phyloP scores from a whole-genome alignment of 2,329 filamentous ascomycete species.

The Sporothrix euskadiensis region DNA sequence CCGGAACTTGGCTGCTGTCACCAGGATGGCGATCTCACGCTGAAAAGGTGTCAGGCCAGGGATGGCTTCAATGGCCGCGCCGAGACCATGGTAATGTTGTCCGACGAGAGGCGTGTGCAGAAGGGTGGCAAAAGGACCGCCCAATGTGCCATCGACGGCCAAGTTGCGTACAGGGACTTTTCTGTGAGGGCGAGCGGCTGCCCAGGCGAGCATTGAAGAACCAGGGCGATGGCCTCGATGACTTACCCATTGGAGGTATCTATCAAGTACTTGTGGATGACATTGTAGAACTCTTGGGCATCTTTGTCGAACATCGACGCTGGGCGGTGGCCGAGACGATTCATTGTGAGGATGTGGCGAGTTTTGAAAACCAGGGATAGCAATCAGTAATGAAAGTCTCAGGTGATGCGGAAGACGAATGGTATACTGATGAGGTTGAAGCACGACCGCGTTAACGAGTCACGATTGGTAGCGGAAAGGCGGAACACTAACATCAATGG shows the following conservation, averaged over 20 bases:
- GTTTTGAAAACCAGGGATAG: neutral
- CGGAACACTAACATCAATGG: neutral
- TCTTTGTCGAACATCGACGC: neutral
- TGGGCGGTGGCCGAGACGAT: constrained; percentile 4
- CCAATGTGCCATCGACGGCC: neutral
- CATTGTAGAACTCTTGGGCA: neutral
- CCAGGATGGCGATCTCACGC: constrained; percentile 9
- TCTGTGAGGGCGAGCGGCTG: neutral
- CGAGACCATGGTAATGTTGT: neutral
- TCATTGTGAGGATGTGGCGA: neutral
- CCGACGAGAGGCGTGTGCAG: constrained; percentile 9
- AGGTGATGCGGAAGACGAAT: neutral
- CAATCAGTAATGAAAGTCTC: neutral
- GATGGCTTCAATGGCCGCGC: neutral
- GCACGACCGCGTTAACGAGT: neutral
- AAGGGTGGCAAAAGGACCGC: neutral
- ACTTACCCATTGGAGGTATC: neutral
- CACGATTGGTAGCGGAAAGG: neutral
- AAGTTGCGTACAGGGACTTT: neutral
- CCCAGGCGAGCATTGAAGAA: neutral
- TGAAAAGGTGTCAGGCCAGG: neutral
- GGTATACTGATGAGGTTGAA: neutral
- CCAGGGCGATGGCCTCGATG: no score
- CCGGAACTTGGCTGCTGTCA: constrained; percentile 11
- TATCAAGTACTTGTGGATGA: neutral